Evolutionary conservation across 805 yeast genomes (phyloP).

Genomic region (Helenozyma baotianmanensis): DNA sequence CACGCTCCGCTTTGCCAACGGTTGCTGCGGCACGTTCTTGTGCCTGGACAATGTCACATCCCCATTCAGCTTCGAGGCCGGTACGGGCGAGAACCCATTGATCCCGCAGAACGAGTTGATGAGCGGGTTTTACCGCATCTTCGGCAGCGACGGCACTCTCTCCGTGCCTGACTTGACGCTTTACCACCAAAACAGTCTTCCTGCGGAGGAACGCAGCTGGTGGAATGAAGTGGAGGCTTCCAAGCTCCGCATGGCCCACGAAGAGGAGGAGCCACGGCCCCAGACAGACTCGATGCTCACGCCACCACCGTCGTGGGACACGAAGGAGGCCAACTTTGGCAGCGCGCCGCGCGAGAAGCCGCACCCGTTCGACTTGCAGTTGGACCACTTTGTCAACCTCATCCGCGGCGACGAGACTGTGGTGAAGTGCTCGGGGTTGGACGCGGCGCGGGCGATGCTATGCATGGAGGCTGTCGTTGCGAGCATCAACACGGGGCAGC

Average conservation of each 20-base stretch:
- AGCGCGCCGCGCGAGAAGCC: constrained; percentile 6
- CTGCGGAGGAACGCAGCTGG: constrained; percentile 23
- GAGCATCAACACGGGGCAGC: constrained; percentile 28
- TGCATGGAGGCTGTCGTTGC: constrained; percentile 32
- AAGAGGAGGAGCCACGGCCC: constrained; percentile 3
- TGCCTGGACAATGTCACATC: constrained; percentile 39
- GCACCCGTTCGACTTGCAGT: constrained; percentile 36
- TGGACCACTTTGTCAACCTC: constrained; percentile 35
- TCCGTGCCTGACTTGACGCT: constrained; percentile 38
- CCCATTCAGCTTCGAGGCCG: constrained; percentile 38
- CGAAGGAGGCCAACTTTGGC: constrained; percentile 13
- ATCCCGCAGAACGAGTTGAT: constrained; percentile 27
- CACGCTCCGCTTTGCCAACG: constrained; percentile 33
- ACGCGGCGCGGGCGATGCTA: constrained; percentile 30
- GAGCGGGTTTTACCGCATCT: constrained; percentile 35
- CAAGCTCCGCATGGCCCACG: constrained; percentile 9
- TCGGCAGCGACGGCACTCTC: constrained; percentile 36
- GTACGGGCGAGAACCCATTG: constrained; percentile 42
- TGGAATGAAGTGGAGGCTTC: constrained; percentile 19
- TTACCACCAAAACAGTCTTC: constrained; percentile 25
- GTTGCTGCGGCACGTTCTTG: constrained; percentile 37
- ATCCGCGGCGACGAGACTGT: constrained; percentile 25
- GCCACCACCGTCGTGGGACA: constrained; percentile 29
- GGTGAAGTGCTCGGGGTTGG: constrained; percentile 28
- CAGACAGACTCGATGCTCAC: constrained; percentile 13